A percentile compares a stretch with the other conserved stretches of the same genome.
These are phyloP conservation scores for Rhipidocladum racemiflorum DNA, from an alignment of 176 grass and related monocot species.

Conservation along the genomic window DNA sequence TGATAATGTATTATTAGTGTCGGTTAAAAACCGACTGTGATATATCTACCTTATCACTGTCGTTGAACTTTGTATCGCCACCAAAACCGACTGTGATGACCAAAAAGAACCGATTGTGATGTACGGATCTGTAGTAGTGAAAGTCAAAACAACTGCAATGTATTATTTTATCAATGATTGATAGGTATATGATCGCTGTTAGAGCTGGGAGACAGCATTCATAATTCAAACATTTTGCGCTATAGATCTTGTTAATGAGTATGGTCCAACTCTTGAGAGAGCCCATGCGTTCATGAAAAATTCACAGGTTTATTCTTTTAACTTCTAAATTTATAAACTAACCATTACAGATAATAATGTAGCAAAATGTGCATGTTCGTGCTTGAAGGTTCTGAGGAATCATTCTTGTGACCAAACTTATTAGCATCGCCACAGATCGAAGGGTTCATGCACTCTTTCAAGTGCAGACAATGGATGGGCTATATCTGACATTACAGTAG, in stretches of 20 bases:
- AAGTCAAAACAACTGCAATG: too few relatives aligned
- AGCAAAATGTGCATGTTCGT: neutral
- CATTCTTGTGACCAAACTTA: constrained; percentile 53
- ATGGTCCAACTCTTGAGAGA: constrained; percentile 41
- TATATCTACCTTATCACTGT: too few relatives aligned
- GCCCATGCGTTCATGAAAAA: constrained; percentile 59
- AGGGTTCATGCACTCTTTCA: constrained; percentile 65
- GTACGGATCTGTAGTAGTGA: too few relatives aligned
- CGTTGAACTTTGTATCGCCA: too few relatives aligned
- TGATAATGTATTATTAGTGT: too few relatives aligned
- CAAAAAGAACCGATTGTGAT: too few relatives aligned
- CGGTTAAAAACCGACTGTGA: too few relatives aligned
- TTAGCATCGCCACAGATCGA: constrained; percentile 52
- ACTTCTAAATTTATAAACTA: neutral
- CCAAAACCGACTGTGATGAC: too few relatives aligned
- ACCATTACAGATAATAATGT: neutral
- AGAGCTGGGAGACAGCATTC: too few relatives aligned
- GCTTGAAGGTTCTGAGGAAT: constrained; percentile 45
- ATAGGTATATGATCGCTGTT: too few relatives aligned
- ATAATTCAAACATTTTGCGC: constrained; percentile 71
- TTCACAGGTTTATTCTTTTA: constrained; percentile 38
- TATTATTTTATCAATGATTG: too few relatives aligned
- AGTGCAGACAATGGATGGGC: constrained; percentile 59
- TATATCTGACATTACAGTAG: constrained; percentile 53
- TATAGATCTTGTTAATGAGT: constrained; percentile 57